Evolutionary conservation across 257 asterid species (phyloP), one percentile per base, ranked within the genome.

Genomic region (Verbena officinalis): DNA sequence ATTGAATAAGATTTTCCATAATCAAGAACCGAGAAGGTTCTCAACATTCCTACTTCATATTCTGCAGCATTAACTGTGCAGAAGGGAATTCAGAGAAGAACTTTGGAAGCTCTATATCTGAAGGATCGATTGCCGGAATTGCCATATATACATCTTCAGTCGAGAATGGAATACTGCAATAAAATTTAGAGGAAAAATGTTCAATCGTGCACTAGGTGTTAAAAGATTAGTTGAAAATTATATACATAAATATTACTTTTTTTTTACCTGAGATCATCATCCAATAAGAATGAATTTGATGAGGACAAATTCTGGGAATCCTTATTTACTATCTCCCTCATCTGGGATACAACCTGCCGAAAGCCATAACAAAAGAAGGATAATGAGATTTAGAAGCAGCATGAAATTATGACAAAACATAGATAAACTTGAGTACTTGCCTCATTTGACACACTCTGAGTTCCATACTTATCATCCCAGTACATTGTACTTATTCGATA

Each of bases 401-500:
- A 49, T 52, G 27, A 17, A 55, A 55, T 61, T 40, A 50, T 43
- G 48, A 67, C 23, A 17, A 48, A 15, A 31, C 31, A 62, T 1
- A 36, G 24, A 53, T 33, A 33, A 9, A 36, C 27, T 4, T 1
- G 56, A 74, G 17, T 40, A 81, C 87, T 73, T 79, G 71, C 99
- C 86, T 90, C 99, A 62, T 81, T 88, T 24, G 99, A 93, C 71
- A 93, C 99, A 55, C 99, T 93, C 69, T 90, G 99, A 55, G 99
- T 93, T 70, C 99, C 99, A 72, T 90, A 93, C 64, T 93, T 93
- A 73, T 90, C 99, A 84, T 93, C 99, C 99, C 99, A 90, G 75
- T 93, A 93, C 99, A 93, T 93, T 7, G 99, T 87, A 77, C 97
- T 90, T 72, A 93, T 93, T 14, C 99, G 95, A 60, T 93, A 93